Percentiles rank a stretch among this genome's conserved stretches.
Conservation (phyloP, 352 stramenopile genomes). For the Phytophthora uliginosa region DNA sequence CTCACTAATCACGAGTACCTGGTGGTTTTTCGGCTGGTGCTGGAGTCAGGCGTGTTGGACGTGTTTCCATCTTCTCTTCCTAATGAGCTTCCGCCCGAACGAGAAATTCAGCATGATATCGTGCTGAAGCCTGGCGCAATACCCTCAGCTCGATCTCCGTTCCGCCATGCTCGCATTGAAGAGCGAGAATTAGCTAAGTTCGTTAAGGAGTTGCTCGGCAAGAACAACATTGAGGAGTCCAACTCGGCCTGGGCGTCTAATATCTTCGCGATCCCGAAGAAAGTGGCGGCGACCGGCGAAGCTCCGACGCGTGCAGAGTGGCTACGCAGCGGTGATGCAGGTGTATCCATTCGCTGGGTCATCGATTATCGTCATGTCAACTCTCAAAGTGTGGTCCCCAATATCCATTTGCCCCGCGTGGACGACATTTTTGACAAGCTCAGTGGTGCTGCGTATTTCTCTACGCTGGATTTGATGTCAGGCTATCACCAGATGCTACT, state of each 20-base stretch:
- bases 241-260: slow-evolving; percentile 18
- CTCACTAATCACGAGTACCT: slow-evolving; percentile 3
- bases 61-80: slow-evolving; percentile 8
- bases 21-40: slow-evolving; percentile 1
- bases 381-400: neutral
- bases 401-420: slow-evolving; percentile 8
- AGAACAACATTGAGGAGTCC: slow-evolving; percentile 13
- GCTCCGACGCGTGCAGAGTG: neutral
- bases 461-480: slow-evolving; percentile 32
- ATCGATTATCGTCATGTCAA: neutral
- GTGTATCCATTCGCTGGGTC: neutral
- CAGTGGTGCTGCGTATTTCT: slow-evolving; percentile 10
- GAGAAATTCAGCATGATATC: slow-evolving; percentile 13
- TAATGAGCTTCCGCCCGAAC: slow-evolving; percentile 6
- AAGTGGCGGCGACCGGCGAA: neutral
- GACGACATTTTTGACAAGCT: slow-evolving; percentile 17
- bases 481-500: slow-evolving; percentile 41
- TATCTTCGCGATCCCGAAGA: slow-evolving; percentile 11
- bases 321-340: neutral
- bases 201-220: slow-evolving; percentile 20
- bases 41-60: slow-evolving; percentile 1
- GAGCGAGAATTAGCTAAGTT: slow-evolving; percentile 7
- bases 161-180: slow-evolving; percentile 7
- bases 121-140: slow-evolving; percentile 10
- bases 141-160: neutral